Conservation (phyloP, 345 rosid species). For the Balakata baccata region DNA sequence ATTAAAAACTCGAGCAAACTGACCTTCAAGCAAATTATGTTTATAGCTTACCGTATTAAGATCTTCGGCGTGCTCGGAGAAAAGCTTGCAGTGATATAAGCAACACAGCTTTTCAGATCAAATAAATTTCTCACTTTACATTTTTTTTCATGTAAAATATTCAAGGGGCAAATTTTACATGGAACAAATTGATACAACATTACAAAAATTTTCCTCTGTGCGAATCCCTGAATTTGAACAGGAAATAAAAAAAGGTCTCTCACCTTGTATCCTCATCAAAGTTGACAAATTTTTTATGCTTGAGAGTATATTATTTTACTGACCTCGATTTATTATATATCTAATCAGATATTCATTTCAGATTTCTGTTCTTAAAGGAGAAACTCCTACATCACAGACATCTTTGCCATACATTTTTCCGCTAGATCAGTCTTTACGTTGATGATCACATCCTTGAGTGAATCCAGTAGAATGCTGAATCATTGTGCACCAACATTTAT, state of each 20-base stretch:
- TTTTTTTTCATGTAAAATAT: too few relatives aligned
- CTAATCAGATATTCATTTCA: not conserved
- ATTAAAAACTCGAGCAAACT: too few relatives aligned
- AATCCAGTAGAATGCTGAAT: not conserved
- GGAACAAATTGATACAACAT: not conserved
- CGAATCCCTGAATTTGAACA: not conserved
- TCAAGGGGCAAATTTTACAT: not conserved
- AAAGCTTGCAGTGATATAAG: too few relatives aligned
- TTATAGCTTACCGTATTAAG: too few relatives aligned
- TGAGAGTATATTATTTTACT: not conserved
- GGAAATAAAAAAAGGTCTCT: not conserved
- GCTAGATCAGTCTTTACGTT: not conserved
- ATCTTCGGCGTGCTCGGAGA: too few relatives aligned
- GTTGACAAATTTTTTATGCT: not conserved
- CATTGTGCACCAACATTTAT: not conserved
- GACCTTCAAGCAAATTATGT: too few relatives aligned
- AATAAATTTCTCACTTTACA: too few relatives aligned
- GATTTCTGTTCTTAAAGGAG: not conserved
- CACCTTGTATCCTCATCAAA: not conserved
- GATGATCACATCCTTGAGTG: not conserved
- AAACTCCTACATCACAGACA: not conserved
- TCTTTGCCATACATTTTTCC: not conserved
- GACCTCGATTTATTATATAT: not conserved
- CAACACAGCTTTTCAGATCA: too few relatives aligned
- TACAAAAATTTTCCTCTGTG: not conserved